Percentiles rank a stretch among this genome's conserved stretches.
Conservation (phyloP, 2,329 filamentous ascomycete species). For the Westerdykella sp. region DNA sequence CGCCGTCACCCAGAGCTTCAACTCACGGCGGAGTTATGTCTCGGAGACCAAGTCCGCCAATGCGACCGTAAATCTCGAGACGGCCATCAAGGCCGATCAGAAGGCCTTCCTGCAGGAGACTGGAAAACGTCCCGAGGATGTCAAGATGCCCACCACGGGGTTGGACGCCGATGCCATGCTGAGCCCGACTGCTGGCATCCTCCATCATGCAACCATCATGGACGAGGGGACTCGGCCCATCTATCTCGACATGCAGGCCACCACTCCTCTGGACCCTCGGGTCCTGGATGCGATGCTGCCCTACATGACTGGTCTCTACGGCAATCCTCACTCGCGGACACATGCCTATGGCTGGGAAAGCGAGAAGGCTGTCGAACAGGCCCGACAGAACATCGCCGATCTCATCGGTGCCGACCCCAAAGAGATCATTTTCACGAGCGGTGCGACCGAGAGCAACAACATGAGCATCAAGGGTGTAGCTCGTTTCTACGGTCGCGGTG, state of each 20-base stretch:
- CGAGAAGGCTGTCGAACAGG: constrained; percentile 85
- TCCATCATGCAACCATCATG: constrained; percentile 89
- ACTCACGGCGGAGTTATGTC: constrained; percentile 63
- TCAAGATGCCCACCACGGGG: constrained; percentile 54
- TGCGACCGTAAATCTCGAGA: constrained; percentile 76
- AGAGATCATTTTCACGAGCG: constrained; percentile 98
- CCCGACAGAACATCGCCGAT: constrained; percentile 72
- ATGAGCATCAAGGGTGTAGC: constrained; percentile 99
- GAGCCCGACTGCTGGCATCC: constrained; percentile 74
- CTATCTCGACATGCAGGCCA: constrained; percentile 97
- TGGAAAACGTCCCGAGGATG: constrained; percentile 49
- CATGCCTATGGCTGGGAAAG: constrained; percentile 99
- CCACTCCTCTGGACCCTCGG: constrained; percentile 87
- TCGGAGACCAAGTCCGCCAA: constrained; percentile 72
- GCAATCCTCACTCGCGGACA: constrained; percentile 94
- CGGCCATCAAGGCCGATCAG: constrained; percentile 79
- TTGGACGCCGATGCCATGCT: constrained; percentile 61
- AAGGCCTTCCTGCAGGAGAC: constrained; percentile 64
- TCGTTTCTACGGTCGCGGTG: constrained; percentile 83
- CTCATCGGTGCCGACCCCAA: constrained; percentile 93
- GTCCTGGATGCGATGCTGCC: constrained; percentile 97
- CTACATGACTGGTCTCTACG: constrained; percentile 86
- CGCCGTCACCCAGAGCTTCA: constrained; percentile 33
- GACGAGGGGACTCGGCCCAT: constrained; percentile 90
- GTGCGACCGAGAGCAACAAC: constrained; percentile 97